Base-by-base conservation (phyloP, 768 basidiomycete genomes). In the Boletus rex-veris region DNA sequence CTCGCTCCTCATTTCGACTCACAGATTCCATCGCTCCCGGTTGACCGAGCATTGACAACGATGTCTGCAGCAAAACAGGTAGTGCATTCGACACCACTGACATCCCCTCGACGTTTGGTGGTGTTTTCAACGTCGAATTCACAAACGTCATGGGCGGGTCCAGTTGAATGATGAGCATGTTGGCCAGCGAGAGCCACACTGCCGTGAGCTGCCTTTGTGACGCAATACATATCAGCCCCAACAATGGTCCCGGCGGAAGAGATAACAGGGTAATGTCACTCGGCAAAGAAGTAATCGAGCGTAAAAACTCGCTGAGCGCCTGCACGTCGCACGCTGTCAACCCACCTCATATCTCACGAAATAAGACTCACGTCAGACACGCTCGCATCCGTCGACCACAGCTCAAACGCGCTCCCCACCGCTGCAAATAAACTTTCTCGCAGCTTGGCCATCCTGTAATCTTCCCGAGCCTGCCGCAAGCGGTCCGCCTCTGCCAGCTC, bases 291-390 rank as follows among this genome's bases (percentile, higher is more conserved):
- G 94, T 92, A 52, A 95, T 88, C 0, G 90, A 86, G 57, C 89
- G 91, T 74, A 94, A 80, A 35, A 96, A 74, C 59, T 92, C 86
- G 74, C 88, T 92, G 56, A 92, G 71, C 6, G 84, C 83, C 91
- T 93, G 47, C 31, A 48, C 38, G 31, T 53, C 0, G 18, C 48
- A 43, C 35, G 18, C 7, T 14, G 47, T 64, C 48, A 62, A 35
- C 21, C n/a, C 24, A 3, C 15, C 16, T 3, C 26, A 24, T n/a
- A 40, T 42, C 11, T 36, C 35, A n/a, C 33, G 40, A 30, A 49
- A 21, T 52, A 33, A 45, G 35, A 79, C 88, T 55, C 65, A 95
- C 94, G 68, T 85, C 83, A 42, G 85, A 82, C 52, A 92, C 75
- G 48, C 81, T 84, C 3, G 84, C 83, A 71, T 96, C 94, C 5